A percentile compares a stretch with the other conserved stretches of the same genome.
phyloP scores from a whole-genome alignment of 2,329 filamentous ascomycete species.

The Diaporthe helianthi region DNA sequence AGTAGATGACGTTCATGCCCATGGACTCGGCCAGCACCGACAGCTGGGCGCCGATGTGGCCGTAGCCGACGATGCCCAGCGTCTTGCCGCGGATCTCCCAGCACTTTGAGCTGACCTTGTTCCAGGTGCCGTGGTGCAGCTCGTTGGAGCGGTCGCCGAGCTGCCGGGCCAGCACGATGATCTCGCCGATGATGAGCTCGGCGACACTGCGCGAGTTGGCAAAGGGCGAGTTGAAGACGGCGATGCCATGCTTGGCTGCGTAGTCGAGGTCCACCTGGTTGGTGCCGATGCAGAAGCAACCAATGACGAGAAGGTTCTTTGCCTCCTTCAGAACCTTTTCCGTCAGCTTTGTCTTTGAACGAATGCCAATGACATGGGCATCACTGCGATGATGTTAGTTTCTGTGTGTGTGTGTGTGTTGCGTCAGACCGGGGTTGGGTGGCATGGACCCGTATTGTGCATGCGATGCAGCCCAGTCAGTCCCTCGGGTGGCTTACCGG shows the following conservation, averaged over 20 bases:
- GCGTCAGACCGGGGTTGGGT: neutral
- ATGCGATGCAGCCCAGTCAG: too few relatives aligned
- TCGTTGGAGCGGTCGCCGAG: conserved; percentile 92
- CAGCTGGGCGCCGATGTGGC: conserved; percentile 94
- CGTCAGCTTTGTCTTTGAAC: conserved; percentile 95
- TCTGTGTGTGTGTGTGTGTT: conserved; percentile 6
- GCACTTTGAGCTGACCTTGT: conserved; percentile 95
- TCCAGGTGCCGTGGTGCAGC: conserved; percentile 94
- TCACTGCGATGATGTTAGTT: conserved; percentile 62
- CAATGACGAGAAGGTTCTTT: conserved; percentile 93
- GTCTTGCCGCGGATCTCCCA: conserved; percentile 99
- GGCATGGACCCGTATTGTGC: neutral
- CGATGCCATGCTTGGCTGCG: conserved; percentile 84
- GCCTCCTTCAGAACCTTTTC: conserved; percentile 85
- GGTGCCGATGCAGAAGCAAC: conserved; percentile 98
- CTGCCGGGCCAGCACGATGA: conserved; percentile 90
- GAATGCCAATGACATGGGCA: conserved; percentile 96
- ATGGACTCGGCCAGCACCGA: conserved; percentile 96
- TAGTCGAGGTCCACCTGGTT: conserved; percentile 91
- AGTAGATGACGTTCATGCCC: conserved; percentile 98
- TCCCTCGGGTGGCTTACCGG: conserved; percentile 60
- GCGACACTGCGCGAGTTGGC: conserved; percentile 97
- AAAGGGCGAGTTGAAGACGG: conserved; percentile 99
- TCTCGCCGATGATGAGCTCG: conserved; percentile 92
- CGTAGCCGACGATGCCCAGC: conserved; percentile 93